Percentiles rank a stretch among this genome's conserved stretches.
These are phyloP conservation scores for Schizothecium vesticola DNA, from an alignment of 495 filamentous ascomycete species.

Conservation along the genomic window DNA sequence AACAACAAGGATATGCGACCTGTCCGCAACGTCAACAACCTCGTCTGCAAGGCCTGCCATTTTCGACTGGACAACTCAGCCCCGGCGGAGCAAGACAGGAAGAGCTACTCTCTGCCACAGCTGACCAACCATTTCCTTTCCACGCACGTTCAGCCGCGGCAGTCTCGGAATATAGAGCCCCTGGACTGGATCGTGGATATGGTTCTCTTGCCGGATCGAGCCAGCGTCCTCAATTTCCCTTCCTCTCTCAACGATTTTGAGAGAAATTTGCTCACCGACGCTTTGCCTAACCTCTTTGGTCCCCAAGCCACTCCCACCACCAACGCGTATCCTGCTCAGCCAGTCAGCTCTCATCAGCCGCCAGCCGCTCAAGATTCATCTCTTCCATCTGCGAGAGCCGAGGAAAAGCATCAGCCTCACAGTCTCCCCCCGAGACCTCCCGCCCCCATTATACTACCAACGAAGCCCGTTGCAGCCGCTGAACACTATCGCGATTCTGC, in stretches of 20 bases:
- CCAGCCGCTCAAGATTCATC: neutral
- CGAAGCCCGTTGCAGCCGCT: neutral
- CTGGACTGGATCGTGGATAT: constrained; percentile 65
- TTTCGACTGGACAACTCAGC: constrained; percentile 30
- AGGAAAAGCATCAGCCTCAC: neutral
- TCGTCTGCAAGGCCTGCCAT: constrained; percentile 59
- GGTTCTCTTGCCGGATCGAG: constrained; percentile 58
- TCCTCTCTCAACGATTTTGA: constrained; percentile 43
- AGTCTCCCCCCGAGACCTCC: neutral
- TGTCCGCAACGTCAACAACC: constrained; percentile 59
- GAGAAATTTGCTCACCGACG: constrained; percentile 54
- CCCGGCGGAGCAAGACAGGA: constrained; percentile 36
- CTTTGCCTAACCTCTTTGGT: constrained; percentile 44
- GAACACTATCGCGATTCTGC: neutral
- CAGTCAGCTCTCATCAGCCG: neutral
- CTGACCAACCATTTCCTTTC: constrained; percentile 64
- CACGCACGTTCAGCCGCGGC: constrained; percentile 45
- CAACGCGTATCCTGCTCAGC: neutral
- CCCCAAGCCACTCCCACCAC: neutral
- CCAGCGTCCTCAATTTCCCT: constrained; percentile 43
- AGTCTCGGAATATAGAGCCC: constrained; percentile 12
- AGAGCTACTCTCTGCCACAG: constrained; percentile 54
- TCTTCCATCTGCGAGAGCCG: neutral
- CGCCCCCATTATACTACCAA: neutral
- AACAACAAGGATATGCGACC: constrained; percentile 60